Base-by-base conservation (phyloP, 495 filamentous ascomycete genomes). In the Entonaema liquescens region DNA sequence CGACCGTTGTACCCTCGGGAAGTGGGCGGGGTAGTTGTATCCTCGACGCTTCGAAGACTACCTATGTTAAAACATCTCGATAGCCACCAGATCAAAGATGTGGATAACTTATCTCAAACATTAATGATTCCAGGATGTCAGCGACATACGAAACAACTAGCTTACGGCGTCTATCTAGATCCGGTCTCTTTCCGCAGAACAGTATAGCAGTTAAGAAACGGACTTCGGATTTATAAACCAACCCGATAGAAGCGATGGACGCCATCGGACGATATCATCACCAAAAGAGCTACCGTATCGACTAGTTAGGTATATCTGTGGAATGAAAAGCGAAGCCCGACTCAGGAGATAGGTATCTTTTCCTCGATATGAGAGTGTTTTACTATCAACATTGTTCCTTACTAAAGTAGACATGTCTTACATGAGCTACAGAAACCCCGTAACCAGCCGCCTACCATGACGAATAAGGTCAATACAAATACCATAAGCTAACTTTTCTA, bases 111-210 rank as follows among this genome's bases (percentile, higher is more conserved):
- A 54, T 67, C 25, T 50, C 60, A 62, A 65, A 72, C 49, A 23
- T 21, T 2, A 35, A 21, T 7, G 26, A 17, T 50, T 2, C 65
- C 33, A 44, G 70, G 70, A 61, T 68, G 15, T 52, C 13, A 40
- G 61, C 70, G 65, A 42, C 56, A 68, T 25, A 26, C 61, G 50
- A 68, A 68, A 72, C 65, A 17, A 21, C 36, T 36, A 35, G 7
- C 29, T 28, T 55, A 8, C 38, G 15, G 54, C 54, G 28, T 31
- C 29, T 49, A 61, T 50, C 64, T 56, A 26, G 19, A 60, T 61
- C n/a, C 23, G 17, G 59, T n/a, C 40, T 50, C 64, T 72, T 56
- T 57, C 53, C 38, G 64, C 69, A 42, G 63, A 47, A 23, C 8
- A 9, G 8, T 7, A 47, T 21, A 47, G 2, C 9, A 47, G 21